Conservation (phyloP, 495 filamentous ascomycete genomes). For the Penicillium tannophilum region DNA sequence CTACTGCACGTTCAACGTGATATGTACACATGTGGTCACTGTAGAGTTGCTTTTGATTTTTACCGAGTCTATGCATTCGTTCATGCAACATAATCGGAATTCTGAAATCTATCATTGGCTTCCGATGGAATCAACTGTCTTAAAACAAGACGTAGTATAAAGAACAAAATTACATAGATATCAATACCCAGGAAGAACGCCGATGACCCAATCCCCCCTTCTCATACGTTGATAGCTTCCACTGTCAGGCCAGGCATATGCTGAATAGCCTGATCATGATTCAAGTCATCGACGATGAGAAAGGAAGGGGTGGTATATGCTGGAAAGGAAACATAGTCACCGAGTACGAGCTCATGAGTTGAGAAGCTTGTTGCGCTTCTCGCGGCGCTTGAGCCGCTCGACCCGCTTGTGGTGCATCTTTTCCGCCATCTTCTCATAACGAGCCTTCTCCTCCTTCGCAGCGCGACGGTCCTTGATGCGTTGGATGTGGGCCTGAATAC, state of each 20-base stretch:
- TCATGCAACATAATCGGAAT: slow-evolving; percentile 1
- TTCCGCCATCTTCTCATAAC: slow-evolving; percentile 92
- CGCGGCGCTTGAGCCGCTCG: slow-evolving; percentile 87
- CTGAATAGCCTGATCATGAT: not conserved
- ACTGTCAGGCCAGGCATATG: not conserved
- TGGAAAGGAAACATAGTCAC: not conserved
- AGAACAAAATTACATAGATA: not conserved
- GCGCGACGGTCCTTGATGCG: slow-evolving; percentile 80
- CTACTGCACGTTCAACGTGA: not conserved
- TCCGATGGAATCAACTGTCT: not conserved
- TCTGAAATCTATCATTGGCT: not conserved
- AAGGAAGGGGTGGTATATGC: slow-evolving; percentile 12
- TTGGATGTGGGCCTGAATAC: slow-evolving; percentile 66
- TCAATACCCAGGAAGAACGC: slow-evolving; percentile 18
- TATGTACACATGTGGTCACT: not conserved
- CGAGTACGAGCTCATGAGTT: slow-evolving; percentile 56
- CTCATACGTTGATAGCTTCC: not conserved
- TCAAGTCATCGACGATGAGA: not conserved
- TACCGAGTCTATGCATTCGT: not conserved
- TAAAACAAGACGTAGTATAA: not conserved
- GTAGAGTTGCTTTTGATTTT: not conserved
- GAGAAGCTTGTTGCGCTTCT: slow-evolving; percentile 96
- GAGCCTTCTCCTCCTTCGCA: slow-evolving; percentile 87
- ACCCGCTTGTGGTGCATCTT: slow-evolving; percentile 97
- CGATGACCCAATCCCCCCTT: slow-evolving; percentile 15